A percentile compares a stretch with the other conserved stretches of the same genome.
These are phyloP conservation scores for Trichosanthes truncata DNA, from an alignment of 306 rosid genomes.

Conservation along the genomic window DNA sequence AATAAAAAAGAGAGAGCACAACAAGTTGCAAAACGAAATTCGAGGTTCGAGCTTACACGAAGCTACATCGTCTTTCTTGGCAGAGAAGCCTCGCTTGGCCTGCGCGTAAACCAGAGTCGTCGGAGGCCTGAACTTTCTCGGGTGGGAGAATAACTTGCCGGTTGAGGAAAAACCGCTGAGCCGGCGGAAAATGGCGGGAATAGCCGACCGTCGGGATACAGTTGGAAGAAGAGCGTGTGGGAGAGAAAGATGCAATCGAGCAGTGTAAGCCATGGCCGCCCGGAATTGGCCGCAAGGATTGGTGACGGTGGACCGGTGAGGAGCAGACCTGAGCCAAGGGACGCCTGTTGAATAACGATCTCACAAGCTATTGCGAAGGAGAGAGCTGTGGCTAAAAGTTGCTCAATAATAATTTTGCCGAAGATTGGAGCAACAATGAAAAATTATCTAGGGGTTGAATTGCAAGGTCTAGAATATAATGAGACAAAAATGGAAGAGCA, in stretches of 20 bases:
- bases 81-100: constrained; percentile 42
- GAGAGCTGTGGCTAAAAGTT: not conserved
- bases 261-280: constrained; percentile 38
- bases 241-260: constrained; percentile 17
- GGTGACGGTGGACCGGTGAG: not conserved
- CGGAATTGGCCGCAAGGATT: not conserved
- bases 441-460: not conserved
- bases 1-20: not conserved
- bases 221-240: constrained; percentile 15
- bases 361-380: not conserved
- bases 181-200: constrained; percentile 25
- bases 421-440: not conserved
- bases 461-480: not conserved
- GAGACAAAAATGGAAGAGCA: not conserved
- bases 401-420: not conserved
- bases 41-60: constrained; percentile 36
- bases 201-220: constrained; percentile 11
- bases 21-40: not conserved
- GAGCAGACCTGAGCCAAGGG: not conserved
- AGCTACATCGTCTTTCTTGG: constrained; percentile 47
- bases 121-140: not conserved
- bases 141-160: constrained; percentile 13
- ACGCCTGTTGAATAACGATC: not conserved
- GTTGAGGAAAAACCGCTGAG: constrained; percentile 16
- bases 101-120: constrained; percentile 24